Conservation (phyloP, 805 yeast species). For the Wickerhamiella kazuoi region DNA sequence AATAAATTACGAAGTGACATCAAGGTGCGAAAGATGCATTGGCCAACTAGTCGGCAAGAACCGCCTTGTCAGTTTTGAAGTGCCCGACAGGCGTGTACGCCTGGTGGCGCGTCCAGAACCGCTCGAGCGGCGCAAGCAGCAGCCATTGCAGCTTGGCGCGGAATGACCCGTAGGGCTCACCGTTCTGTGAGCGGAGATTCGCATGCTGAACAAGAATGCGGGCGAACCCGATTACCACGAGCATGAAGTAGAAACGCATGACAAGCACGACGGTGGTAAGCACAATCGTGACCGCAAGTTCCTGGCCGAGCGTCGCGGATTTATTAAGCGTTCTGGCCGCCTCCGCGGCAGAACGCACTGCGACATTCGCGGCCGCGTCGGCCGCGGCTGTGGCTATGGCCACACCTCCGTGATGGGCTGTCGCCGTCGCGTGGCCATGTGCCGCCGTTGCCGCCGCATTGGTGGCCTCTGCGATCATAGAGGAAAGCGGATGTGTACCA, state of each 20-base stretch:
- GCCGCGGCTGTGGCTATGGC: conserved; percentile 3
- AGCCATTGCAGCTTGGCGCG: conserved; percentile 17
- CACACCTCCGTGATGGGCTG: conserved; percentile 3
- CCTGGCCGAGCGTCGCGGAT: conserved; percentile 18
- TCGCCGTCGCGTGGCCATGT: too few relatives aligned
- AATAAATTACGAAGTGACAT: not conserved
- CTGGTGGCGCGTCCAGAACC: conserved; percentile 21
- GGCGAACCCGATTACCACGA: conserved; percentile 39
- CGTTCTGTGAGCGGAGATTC: conserved; percentile 21
- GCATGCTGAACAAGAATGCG: conserved; percentile 31
- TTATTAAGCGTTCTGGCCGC: conserved; percentile 8
- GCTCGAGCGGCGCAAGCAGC: conserved; percentile 17
- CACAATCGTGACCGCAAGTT: conserved; percentile 28
- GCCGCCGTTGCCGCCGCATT: conserved; percentile 6
- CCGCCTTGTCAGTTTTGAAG: not conserved
- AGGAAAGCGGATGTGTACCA: too few relatives aligned
- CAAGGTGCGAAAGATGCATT: not conserved
- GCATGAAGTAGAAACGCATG: conserved; percentile 35
- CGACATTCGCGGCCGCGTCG: conserved; percentile 3
- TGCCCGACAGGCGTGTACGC: conserved; percentile 1
- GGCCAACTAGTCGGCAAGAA: not conserved
- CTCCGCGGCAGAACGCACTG: conserved; percentile 11
- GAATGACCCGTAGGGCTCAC: conserved; percentile 19
- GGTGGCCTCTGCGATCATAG: conserved; percentile 1
- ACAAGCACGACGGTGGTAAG: conserved; percentile 30